Base-by-base conservation (phyloP, 1,284 basidiomycete genomes). In the Wolfiporia cocos region DNA sequence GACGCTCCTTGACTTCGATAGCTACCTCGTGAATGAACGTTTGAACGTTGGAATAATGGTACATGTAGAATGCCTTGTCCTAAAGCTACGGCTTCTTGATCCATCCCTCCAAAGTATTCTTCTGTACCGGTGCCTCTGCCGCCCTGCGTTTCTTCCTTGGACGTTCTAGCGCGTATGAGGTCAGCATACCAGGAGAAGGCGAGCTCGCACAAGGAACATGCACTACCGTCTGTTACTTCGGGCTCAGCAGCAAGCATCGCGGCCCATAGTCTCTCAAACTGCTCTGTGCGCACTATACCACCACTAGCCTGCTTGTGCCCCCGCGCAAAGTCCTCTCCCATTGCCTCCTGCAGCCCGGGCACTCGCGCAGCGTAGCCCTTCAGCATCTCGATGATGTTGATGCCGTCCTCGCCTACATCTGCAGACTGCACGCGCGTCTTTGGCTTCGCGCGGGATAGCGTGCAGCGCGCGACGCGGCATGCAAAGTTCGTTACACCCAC, bases 241-340 rank as follows among this genome's bases (percentile, higher is more conserved):
- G 36, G 34, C 20, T 49, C 41, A 10, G 48, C 12, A 17, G 36
- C 33, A 28, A 37, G 24, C 56, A 61, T 61, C 4, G 51, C 53
- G 2, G 41, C 41, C 59, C 59, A 61, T 37, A 61, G 44, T 22
- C 41, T 31, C 41, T 61, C 55, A 24, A 61, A 61, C 5, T 55
- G 43, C 31, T 51, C 53, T 9, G 50, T 55, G 11, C 37, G 41
- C 6, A 64, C 61, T 36, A 61, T 60, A 0, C 62, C 62, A 1
- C 62, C 62, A 37, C 59, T 61, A 11, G 62, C 59, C 51, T 56
- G 45, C 41, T 55, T 56, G 29, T 63, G 62, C 2, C 62, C 62
- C n/a, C 57, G 46, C 19, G 62, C 62, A 42, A 62, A 64, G 38
- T 64, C 51, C 3, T 56, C 53, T 12, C 59, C 61, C 55, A 61